Evolutionary conservation across 2,329 filamentous ascomycete genomes (phyloP).

Genomic region (Ophiosphaerella narmari): DNA sequence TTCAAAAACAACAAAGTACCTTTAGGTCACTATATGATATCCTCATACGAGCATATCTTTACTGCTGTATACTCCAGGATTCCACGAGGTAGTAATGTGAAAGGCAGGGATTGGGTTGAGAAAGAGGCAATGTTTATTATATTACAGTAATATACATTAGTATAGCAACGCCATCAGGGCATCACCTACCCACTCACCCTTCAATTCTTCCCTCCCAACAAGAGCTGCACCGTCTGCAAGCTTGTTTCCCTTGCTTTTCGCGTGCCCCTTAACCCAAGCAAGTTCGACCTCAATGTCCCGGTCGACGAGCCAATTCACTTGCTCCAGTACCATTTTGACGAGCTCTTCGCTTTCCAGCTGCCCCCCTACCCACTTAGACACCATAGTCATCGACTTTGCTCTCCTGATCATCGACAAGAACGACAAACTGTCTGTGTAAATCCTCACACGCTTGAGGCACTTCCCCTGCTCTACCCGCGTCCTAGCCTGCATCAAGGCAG

Average conservation of each 20-base stretch:
- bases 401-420: too few species aligned
- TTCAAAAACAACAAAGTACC: too few species aligned
- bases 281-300: slow-evolving; percentile 4
- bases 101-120: too few species aligned
- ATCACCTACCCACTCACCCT: too few species aligned
- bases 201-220: too few species aligned
- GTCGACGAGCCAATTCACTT: slow-evolving; percentile 1
- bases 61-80: too few species aligned
- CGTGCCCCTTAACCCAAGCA: slow-evolving; percentile 18
- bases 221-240: slow-evolving; percentile 7
- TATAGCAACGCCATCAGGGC: too few species aligned
- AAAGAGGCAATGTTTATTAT: too few species aligned
- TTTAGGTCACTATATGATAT: too few species aligned
- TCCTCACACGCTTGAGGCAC: not conserved
- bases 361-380: not conserved
- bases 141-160: too few species aligned
- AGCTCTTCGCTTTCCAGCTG: not conserved
- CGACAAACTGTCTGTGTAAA: slow-evolving; percentile 7
- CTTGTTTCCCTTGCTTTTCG: slow-evolving; percentile 3
- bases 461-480: not conserved
- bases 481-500: slow-evolving; percentile 6
- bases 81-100: too few species aligned
- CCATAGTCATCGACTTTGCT: not conserved
- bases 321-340: slow-evolving; percentile 1
- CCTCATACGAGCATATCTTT: too few species aligned